phyloP scores from a whole-genome alignment of 2,329 filamentous ascomycete genomes.

The Didymosphaeria variabile region DNA sequence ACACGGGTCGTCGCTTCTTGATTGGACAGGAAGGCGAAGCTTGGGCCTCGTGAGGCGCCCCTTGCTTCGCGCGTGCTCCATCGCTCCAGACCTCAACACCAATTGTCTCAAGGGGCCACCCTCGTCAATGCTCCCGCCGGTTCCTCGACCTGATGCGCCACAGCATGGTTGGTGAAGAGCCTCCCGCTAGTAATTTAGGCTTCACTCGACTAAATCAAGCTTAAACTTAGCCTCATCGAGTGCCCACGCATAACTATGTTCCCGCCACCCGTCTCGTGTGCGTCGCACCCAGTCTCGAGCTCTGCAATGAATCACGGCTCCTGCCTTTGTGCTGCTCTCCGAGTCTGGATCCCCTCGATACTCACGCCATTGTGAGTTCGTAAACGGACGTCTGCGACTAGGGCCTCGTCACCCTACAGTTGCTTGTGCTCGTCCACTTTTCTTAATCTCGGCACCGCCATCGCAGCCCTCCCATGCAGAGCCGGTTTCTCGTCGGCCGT shows the following conservation, averaged over 20 bases:
- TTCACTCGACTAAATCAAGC: slow-evolving; percentile 30
- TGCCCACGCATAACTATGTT: slow-evolving; percentile 38
- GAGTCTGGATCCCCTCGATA: slow-evolving; percentile 32
- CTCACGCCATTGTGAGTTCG: slow-evolving; percentile 43
- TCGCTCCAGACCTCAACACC: slow-evolving; percentile 43
- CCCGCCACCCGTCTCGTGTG: slow-evolving; percentile 43
- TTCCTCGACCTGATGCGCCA: slow-evolving; percentile 23
- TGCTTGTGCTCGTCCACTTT: slow-evolving; percentile 29
- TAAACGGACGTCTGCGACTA: slow-evolving; percentile 25
- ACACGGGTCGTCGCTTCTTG: slow-evolving; percentile 9
- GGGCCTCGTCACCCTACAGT: slow-evolving; percentile 25
- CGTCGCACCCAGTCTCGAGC: slow-evolving; percentile 46
- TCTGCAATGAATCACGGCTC: slow-evolving; percentile 33
- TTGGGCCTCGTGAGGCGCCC: slow-evolving; percentile 25
- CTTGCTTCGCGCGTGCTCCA: slow-evolving; percentile 34
- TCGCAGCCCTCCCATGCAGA: slow-evolving; percentile 41
- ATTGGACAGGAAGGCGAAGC: slow-evolving; percentile 21
- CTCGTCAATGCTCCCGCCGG: slow-evolving; percentile 36
- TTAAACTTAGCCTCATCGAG: slow-evolving; percentile 27
- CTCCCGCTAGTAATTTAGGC: slow-evolving; percentile 25
- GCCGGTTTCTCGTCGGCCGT: slow-evolving; percentile 40
- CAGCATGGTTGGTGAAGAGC: slow-evolving; percentile 37
- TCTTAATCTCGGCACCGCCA: slow-evolving; percentile 35
- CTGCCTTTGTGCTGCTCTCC: slow-evolving; percentile 40
- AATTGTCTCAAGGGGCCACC: slow-evolving; percentile 49